Evolutionary conservation across 495 filamentous ascomycete species (phyloP).

Genomic region (Clohesyomyces aquaticus): DNA sequence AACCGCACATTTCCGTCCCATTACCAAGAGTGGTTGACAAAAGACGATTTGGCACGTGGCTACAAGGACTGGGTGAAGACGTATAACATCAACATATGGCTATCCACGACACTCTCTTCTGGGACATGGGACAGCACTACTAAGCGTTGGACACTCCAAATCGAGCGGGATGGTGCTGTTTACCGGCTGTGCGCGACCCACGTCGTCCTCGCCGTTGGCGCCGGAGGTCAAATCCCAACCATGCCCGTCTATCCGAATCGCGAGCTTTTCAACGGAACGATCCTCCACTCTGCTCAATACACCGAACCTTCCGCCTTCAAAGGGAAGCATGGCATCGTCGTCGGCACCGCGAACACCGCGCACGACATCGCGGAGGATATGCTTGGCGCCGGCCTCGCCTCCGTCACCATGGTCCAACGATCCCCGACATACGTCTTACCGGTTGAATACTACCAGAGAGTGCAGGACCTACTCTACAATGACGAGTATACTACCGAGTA

Average conservation of each 20-base stretch:
- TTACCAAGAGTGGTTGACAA: slow-evolving; percentile 47
- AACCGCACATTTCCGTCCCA: slow-evolving; percentile 44
- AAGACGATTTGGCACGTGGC: slow-evolving; percentile 32
- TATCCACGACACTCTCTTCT: not conserved
- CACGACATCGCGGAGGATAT: slow-evolving; percentile 56
- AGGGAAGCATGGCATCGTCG: slow-evolving; percentile 48
- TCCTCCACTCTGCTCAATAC: slow-evolving; percentile 18
- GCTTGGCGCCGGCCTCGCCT: slow-evolving; percentile 45
- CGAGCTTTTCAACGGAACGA: slow-evolving; percentile 16
- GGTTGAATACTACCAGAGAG: slow-evolving; percentile 31
- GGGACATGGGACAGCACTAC: not conserved
- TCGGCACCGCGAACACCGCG: slow-evolving; percentile 55
- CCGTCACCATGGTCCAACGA: slow-evolving; percentile 52
- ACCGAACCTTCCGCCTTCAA: slow-evolving; percentile 18
- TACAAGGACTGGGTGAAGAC: not conserved
- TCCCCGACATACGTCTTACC: slow-evolving; percentile 43
- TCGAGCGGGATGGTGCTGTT: not conserved
- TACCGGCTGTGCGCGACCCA: not conserved
- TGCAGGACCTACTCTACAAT: slow-evolving; percentile 43
- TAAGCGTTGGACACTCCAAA: not conserved
- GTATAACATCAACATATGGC: slow-evolving; percentile 1
- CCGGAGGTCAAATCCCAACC: slow-evolving; percentile 46
- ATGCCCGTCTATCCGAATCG: slow-evolving; percentile 46
- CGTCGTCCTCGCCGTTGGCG: slow-evolving; percentile 40
- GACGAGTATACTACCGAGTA: slow-evolving; percentile 39